Conservation (phyloP, 768 basidiomycete genomes). For the Pholiota conissans region DNA sequence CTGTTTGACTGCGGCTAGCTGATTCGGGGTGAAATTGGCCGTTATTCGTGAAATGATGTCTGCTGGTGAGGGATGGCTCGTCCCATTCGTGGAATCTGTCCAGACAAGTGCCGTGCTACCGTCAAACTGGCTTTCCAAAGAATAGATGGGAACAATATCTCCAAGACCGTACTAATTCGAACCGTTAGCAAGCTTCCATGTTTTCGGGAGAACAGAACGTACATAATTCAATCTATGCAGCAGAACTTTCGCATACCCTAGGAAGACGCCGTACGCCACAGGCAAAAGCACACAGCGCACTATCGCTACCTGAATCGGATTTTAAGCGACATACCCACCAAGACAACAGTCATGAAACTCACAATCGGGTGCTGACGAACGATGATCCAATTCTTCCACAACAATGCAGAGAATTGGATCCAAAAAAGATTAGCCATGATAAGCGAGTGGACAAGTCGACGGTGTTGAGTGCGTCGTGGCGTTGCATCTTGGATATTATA, state of each 20-base stretch:
- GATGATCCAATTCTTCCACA: conserved; percentile 4
- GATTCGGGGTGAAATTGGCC: not conserved
- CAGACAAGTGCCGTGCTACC: not conserved
- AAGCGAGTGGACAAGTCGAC: not conserved
- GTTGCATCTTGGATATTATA: not conserved
- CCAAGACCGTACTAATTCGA: not conserved
- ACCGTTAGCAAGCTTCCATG: not conserved
- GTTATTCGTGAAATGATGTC: not conserved
- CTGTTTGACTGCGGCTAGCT: not conserved
- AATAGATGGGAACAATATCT: not conserved
- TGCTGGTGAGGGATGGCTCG: not conserved
- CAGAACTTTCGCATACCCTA: not conserved
- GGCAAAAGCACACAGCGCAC: conserved; percentile 1
- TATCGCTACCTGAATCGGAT: not conserved
- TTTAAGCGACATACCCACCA: not conserved
- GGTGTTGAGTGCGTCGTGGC: not conserved
- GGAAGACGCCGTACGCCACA: conserved; percentile 3
- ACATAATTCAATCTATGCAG: conserved; percentile 4
- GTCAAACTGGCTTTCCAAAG: conserved; percentile 4
- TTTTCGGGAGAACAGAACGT: not conserved
- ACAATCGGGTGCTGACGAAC: not conserved
- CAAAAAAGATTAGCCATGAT: conserved; percentile 1
- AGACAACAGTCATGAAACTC: not conserved
- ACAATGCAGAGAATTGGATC: not conserved
- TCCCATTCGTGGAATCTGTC: not conserved